Conservation (phyloP, 805 yeast species). For the Hanseniaspora jakobsenii region DNA sequence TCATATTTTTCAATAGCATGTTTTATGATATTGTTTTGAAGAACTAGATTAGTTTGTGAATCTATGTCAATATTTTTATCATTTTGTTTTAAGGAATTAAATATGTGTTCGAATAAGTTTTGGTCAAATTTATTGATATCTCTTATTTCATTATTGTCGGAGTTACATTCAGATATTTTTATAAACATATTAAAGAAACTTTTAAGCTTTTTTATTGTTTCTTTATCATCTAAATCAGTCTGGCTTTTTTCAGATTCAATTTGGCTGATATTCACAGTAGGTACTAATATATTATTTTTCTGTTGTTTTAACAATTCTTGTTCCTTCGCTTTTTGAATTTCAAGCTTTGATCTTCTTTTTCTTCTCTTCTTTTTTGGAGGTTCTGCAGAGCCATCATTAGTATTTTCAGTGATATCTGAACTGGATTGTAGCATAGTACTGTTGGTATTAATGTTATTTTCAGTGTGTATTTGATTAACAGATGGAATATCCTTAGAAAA, state of each 20-base stretch:
- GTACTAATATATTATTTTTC: conserved; percentile 6
- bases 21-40: conserved; percentile 8
- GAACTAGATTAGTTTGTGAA: conserved; percentile 1
- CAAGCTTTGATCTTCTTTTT: conserved; percentile 1
- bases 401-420: background rate
- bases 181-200: background rate
- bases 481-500: no score
- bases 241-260: no score
- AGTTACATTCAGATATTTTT: background rate
- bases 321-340: background rate
- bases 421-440: no score
- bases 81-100: conserved; percentile 18
- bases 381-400: background rate
- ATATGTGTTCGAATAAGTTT: conserved; percentile 23
- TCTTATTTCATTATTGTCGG: conserved; percentile 13
- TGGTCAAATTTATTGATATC: conserved; percentile 23
- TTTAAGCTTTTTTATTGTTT: conserved; percentile 15
- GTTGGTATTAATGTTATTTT: no score
- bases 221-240: no score
- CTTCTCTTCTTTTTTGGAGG: no score
- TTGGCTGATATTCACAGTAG: conserved; percentile 17
- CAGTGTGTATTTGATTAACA: no score
- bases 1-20: conserved; percentile 13
- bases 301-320: background rate
- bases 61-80: conserved; percentile 9